Evolutionary conservation across 1,284 basidiomycete genomes (phyloP), one percentile per base, ranked within the genome.

Genomic region (Trichosporon inkin): DNA sequence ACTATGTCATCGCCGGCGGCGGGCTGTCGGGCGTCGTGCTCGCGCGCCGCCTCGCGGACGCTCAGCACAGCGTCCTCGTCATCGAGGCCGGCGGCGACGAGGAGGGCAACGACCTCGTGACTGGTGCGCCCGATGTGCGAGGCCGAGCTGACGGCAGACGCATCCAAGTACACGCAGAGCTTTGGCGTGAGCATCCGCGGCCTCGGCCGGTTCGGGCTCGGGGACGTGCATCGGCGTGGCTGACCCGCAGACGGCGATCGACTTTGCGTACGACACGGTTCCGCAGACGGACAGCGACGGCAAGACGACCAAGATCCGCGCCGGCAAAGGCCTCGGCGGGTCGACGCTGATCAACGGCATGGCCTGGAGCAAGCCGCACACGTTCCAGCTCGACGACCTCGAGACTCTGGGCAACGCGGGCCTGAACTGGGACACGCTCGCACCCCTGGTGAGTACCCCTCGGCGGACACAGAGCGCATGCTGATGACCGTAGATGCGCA

Each of bases 1-100:
- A 88, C 78, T 88, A 88, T 69, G 84, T 88, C 64, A 80, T 88
- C 55, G 82, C 85, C 6, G 86, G 86, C 3, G 86, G 82, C 22
- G 86, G 87, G 0, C 76, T 86, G 3, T 81, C 83, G 1, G 87
- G 87, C 3, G 79, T 82, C 8, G 85, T 84, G 0, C 81, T 88
- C 6, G 86, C 87, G 3, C 78, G 80, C 13, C 80, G 86, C 3
- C 79, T 89, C 24, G 73, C 84, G 0, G 81, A 87, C 65, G 69
- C 83, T 1, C 66, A 68, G 8, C 74, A 81, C 53, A 81, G 81
- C 1, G 71, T 77, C 1, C 59, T 78, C 55, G 62, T 77, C 17
- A 63, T 77, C 40, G 75, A 77, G 58, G 69, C 70, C 0, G 75
- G 75, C 4, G 63, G 67, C 28, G 64, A 70, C 51, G 64, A 75